A percentile compares a stretch with the other conserved stretches of the same genome.
phyloP scores from a whole-genome alignment of 306 rosid species.

The Erythrophleum fordii region DNA sequence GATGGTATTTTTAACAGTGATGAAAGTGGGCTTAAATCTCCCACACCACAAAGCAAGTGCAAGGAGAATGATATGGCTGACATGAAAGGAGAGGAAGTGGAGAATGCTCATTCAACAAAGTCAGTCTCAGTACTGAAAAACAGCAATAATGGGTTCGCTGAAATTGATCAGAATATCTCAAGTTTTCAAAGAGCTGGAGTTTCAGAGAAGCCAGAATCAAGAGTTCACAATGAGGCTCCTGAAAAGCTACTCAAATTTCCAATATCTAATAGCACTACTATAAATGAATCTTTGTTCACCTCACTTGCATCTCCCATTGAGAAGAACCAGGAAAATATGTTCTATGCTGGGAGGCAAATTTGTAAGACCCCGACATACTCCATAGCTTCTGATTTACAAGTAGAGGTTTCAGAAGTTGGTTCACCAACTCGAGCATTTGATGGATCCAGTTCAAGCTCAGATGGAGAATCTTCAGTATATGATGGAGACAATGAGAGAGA shows the following conservation, averaged over 20 bases:
- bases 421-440: constrained; percentile 66
- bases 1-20: not conserved
- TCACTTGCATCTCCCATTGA: constrained; percentile 51
- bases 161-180: constrained; percentile 13
- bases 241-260: constrained; percentile 23
- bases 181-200: constrained; percentile 16
- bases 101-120: constrained; percentile 38
- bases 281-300: constrained; percentile 51
- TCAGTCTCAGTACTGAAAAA: constrained; percentile 12
- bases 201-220: constrained; percentile 32
- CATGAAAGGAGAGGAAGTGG: constrained; percentile 28
- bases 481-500: constrained; percentile 70
- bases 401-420: constrained; percentile 85
- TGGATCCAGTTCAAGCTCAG: constrained; percentile 53
- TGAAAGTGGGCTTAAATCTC: constrained; percentile 30
- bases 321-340: constrained; percentile 39
- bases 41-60: constrained; percentile 23
- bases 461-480: constrained; percentile 58
- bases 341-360: constrained; percentile 15
- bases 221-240: constrained; percentile 25
- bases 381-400: constrained; percentile 89
- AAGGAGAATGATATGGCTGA: constrained; percentile 11
- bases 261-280: constrained; percentile 38
- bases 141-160: constrained; percentile 18
- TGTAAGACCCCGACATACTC: constrained; percentile 62